These are phyloP conservation scores for Claviceps capensis DNA, from an alignment of 2,329 filamentous ascomycete species.

Conservation along the genomic window DNA sequence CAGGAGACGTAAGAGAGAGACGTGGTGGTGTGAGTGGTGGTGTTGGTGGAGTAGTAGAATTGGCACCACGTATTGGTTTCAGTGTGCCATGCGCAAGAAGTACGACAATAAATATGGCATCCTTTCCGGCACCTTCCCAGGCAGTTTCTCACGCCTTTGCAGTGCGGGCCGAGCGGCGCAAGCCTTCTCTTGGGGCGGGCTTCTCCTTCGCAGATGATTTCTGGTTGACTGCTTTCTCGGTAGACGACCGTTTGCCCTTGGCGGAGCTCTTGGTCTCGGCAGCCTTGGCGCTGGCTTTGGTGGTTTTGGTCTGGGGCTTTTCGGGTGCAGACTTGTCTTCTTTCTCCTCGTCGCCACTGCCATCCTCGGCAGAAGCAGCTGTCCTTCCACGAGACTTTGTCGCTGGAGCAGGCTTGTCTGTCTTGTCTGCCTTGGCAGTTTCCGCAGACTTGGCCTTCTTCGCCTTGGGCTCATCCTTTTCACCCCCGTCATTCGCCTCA, in stretches of 20 bases:
- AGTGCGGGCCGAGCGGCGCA: slow-evolving; percentile 10
- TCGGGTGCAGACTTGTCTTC: slow-evolving; percentile 4
- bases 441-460: slow-evolving; percentile 23
- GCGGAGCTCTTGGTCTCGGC: neutral
- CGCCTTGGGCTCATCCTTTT: slow-evolving; percentile 20
- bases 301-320: slow-evolving; percentile 5
- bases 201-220: slow-evolving; percentile 6
- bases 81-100: too few relatives aligned
- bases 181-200: slow-evolving; percentile 16
- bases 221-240: slow-evolving; percentile 2
- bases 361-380: slow-evolving; percentile 5
- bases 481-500: slow-evolving; percentile 17
- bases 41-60: neutral
- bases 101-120: neutral
- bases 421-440: slow-evolving; percentile 11
- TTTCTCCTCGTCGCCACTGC: slow-evolving; percentile 8
- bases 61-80: too few relatives aligned
- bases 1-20: neutral
- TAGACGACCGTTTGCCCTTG: slow-evolving; percentile 3
- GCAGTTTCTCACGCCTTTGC: slow-evolving; percentile 10
- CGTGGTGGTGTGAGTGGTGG: neutral
- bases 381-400: neutral
- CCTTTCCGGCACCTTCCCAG: neutral
- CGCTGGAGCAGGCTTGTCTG: slow-evolving; percentile 9
- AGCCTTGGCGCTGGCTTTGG: slow-evolving; percentile 2